Evolutionary conservation across 805 yeast genomes (phyloP).

Genomic region (Spathaspora hagerdaliae): DNA sequence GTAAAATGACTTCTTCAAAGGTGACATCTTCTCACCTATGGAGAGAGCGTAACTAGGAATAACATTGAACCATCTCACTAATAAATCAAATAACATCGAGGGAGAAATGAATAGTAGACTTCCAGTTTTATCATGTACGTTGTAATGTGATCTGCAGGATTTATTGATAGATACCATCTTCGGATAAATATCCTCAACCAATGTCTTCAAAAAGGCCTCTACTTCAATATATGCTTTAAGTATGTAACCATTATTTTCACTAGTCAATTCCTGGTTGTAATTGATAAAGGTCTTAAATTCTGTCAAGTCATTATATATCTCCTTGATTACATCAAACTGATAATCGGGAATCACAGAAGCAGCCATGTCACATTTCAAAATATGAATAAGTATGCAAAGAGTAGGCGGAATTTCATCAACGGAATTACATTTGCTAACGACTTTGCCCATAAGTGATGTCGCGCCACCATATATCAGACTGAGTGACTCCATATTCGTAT

Average conservation of each 20-base stretch:
- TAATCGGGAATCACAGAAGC: slow-evolving; percentile 31
- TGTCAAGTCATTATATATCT: slow-evolving; percentile 20
- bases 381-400: slow-evolving; percentile 12
- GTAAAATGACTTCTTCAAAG: slow-evolving; percentile 29
- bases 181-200: slow-evolving; percentile 24
- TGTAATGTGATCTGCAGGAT: slow-evolving; percentile 9
- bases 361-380: slow-evolving; percentile 18
- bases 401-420: slow-evolving; percentile 17
- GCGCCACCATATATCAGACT: slow-evolving; percentile 32
- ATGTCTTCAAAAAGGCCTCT: slow-evolving; percentile 23
- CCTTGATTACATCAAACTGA: slow-evolving; percentile 23
- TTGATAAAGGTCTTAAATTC: slow-evolving; percentile 21
- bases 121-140: slow-evolving; percentile 10
- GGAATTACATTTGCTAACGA: slow-evolving; percentile 17
- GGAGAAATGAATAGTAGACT: slow-evolving; percentile 24
- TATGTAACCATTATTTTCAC: slow-evolving; percentile 6
- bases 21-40: slow-evolving; percentile 21
- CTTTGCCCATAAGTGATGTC: slow-evolving; percentile 23
- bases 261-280: slow-evolving; percentile 11
- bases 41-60: slow-evolving; percentile 31
- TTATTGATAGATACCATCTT: slow-evolving; percentile 21
- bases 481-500: slow-evolving; percentile 29
- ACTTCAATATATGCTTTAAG: slow-evolving; percentile 19
- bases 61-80: slow-evolving; percentile 32
- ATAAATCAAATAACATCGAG: slow-evolving; percentile 26